Base-by-base conservation (phyloP, 805 yeast species). In the Saccharomycopsis olivae region DNA sequence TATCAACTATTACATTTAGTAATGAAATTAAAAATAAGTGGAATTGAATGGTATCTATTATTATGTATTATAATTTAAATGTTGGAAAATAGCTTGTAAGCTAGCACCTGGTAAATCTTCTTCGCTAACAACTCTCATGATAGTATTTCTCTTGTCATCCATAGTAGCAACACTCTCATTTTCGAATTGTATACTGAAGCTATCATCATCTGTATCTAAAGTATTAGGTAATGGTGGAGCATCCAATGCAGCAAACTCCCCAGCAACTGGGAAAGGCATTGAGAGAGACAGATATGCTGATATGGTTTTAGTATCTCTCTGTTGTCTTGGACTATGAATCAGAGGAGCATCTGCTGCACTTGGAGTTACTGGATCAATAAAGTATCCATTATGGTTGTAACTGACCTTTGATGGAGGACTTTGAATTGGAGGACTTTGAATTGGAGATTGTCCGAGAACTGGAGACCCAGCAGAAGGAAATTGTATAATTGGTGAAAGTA, bases 91-190 rank as follows among this genome's bases (percentile, higher is more conserved):
- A n/a, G n/a, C 25, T 15, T 20, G 16, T n/a, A 34, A 13, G 10
- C 23, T 20, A 8, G 42, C 35, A 24, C 31, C 32, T 4, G 48
- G 48, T 18, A 45, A 34, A 29, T 45, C 48, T 11, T 45, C 48
- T 16, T 28, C 21, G 20, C 36, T 28, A n/a, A 45, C 48, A 9
- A 38, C 35, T 8, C 48, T 29, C 32, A 45, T 41, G 5, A 32
- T 28, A 2, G 40, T 45, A 18, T 39, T 39, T 35, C 43, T 34
- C 24, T 41, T 41, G 3, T 10, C 24, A 23, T 25, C 19, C n/a
- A n/a, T 28, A 24, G 43, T 35, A 21, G 36, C 42, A 17, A 38
- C 19, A 20, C 36, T 29, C 28, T 39, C 40, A 33, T 31, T 41
- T 27, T 38, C 43, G 5, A 33, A 41, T 6, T 28, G 35, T 5